phyloP scores from a whole-genome alignment of 164 flowering plant species.

The Cinnamomum chago region DNA sequence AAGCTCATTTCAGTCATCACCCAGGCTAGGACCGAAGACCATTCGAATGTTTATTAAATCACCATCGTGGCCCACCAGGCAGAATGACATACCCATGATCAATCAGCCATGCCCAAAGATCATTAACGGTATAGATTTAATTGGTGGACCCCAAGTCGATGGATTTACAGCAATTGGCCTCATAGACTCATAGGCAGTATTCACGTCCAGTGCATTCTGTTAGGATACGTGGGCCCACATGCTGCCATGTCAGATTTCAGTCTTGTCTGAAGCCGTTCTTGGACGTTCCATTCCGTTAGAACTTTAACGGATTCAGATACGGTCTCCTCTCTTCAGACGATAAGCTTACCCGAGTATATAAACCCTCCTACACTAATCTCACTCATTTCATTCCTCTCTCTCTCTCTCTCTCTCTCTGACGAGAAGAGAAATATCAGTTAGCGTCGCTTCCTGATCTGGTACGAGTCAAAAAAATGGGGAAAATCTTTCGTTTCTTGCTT shows the following conservation, averaged over 20 bases:
- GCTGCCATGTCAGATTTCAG: not conserved
- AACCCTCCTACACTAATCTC: not conserved
- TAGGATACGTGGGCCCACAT: not conserved
- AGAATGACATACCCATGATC: no score
- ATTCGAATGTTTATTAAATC: no score
- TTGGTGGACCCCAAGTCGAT: no score
- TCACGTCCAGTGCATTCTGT: not conserved
- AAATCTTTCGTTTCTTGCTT: no score
- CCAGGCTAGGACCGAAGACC: no score
- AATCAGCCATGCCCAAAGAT: not conserved
- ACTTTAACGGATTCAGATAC: slow-evolving; percentile 7
- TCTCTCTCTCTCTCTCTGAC: not conserved
- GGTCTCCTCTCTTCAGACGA: slow-evolving; percentile 7
- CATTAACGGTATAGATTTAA: not conserved
- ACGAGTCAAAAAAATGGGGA: no score
- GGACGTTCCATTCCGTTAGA: slow-evolving; percentile 6
- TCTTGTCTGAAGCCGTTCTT: not conserved
- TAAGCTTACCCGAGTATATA: slow-evolving; percentile 2
- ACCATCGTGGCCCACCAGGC: no score
- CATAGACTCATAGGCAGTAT: not conserved
- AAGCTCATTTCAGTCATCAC: no score
- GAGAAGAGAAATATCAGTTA: not conserved
- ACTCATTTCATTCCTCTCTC: not conserved
- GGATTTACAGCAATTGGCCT: not conserved
- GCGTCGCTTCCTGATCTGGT: not conserved